Evolutionary conservation across 306 rosid species (phyloP), one percentile per base, ranked within the genome.

Genomic region (Quillaja saponaria): DNA sequence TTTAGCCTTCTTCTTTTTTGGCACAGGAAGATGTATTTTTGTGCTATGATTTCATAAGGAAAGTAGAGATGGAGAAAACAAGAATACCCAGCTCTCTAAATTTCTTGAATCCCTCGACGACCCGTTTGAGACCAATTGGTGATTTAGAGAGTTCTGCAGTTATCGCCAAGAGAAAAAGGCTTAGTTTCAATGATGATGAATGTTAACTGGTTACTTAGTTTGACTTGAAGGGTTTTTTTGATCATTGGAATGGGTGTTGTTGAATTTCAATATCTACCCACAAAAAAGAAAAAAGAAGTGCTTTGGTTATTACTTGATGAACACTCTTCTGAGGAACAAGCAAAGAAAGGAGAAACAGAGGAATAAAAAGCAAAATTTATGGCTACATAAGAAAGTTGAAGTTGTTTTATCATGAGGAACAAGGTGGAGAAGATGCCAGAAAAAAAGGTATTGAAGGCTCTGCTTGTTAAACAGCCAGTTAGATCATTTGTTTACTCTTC

Each of bases 21-120:
- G n/a, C 13, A 28, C 85, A 88, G 96, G 90, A 81, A 49, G 82
- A 80, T 39, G 80, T 84, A 55, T 61, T 76, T 50, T 76, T 49
- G 18, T 67, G 80, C 80, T 88, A 78, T 64, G 69, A 47, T 71
- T 67, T 76, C 71, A 71, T 92, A 78, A 81, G 58, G 69, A 81
- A 76, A 62, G 55, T 81, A 56, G 64, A 66, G 11, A 63, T 57
- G 57, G 85, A 78, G 63, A 67, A 70, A 13, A 58, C 34, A 13
- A 70, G 67, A 59, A 71, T 69, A 53, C 73, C 63, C 38, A 67
- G 41, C 44, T 20, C 34, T 38, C 15, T 75, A 39, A 71, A 74
- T 64, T 48, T 84, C 10, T 76, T 77, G 0, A 66, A 68, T 46
- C 65, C 64, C 11, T 71, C 82, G 4, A 65, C 74, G 0, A 55